Evolutionary conservation across 2,329 filamentous ascomycete species (phyloP).

Genomic region (Phaeosphaeriaceae sp.): DNA sequence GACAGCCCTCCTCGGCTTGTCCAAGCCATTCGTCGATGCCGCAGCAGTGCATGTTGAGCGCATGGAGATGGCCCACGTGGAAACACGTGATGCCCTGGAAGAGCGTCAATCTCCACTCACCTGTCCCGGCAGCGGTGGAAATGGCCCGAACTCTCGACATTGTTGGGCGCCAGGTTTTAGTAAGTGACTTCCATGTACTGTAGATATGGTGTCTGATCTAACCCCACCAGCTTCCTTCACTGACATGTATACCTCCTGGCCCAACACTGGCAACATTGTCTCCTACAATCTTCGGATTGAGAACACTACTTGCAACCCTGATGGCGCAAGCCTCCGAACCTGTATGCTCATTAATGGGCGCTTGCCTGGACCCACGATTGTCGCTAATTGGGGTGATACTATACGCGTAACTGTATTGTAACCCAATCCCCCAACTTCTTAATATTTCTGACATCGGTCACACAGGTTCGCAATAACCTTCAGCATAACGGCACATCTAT

Average conservation of each 20-base stretch:
- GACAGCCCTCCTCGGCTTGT: conserved; percentile 27
- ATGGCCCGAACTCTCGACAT: conserved; percentile 45
- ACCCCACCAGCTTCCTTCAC: conserved; percentile 42
- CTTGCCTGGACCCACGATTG: conserved; percentile 67
- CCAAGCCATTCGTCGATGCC: conserved; percentile 15
- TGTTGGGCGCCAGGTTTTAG: conserved; percentile 50
- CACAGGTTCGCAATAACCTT: conserved; percentile 59
- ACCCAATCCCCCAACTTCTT: background rate
- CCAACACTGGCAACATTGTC: conserved; percentile 43
- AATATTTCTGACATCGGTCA: background rate
- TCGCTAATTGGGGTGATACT: conserved; percentile 55
- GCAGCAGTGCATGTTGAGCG: conserved; percentile 26
- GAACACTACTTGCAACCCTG: conserved; percentile 51
- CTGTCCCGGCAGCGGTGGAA: conserved; percentile 31
- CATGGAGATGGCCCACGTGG: conserved; percentile 14
- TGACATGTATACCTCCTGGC: conserved; percentile 51
- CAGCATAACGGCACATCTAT: conserved; percentile 67
- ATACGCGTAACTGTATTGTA: conserved; percentile 38
- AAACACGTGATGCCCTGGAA: conserved; percentile 14
- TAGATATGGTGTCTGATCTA: background rate
- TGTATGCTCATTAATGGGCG: conserved; percentile 54
- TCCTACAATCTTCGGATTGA: conserved; percentile 48
- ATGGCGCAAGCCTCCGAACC: conserved; percentile 45
- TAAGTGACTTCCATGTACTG: background rate
- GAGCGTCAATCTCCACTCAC: conserved; percentile 21